phyloP scores from a whole-genome alignment of 2,329 filamentous ascomycete species.

The Monosporascus cannonballus region DNA sequence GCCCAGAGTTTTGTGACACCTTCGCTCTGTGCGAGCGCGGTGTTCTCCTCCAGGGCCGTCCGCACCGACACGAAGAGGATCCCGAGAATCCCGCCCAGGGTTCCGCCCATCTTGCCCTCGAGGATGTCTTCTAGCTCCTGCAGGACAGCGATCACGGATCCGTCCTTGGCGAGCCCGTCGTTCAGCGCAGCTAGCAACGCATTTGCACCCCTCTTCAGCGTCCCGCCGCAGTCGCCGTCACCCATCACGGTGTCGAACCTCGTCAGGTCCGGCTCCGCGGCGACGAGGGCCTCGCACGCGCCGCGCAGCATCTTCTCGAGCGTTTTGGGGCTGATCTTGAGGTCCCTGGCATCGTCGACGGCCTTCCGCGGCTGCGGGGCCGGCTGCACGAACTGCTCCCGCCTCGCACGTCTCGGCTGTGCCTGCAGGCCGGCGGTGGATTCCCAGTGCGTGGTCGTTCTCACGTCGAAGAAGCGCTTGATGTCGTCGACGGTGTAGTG shows the following conservation, averaged over 20 bases:
- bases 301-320: constrained; percentile 50
- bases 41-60: constrained; percentile 30
- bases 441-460: constrained; percentile 53
- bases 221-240: constrained; percentile 62
- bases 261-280: constrained; percentile 57
- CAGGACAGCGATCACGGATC: constrained; percentile 42
- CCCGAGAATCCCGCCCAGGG: constrained; percentile 25
- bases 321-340: constrained; percentile 42
- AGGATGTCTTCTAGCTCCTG: constrained; percentile 47
- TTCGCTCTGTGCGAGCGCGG: constrained; percentile 22
- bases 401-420: constrained; percentile 25
- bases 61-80: constrained; percentile 42
- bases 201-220: constrained; percentile 47
- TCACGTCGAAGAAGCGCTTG: constrained; percentile 58
- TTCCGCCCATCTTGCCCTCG: constrained; percentile 47
- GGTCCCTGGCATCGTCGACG: constrained; percentile 34
- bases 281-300: constrained; percentile 47
- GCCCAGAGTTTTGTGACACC: constrained; percentile 37
- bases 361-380: constrained; percentile 28
- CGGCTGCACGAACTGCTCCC: constrained; percentile 37
- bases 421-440: constrained; percentile 42
- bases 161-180: constrained; percentile 29
- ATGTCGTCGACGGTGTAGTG: constrained; percentile 46
- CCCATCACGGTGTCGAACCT: constrained; percentile 58
- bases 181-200: constrained; percentile 42